phyloP scores from a whole-genome alignment of 176 grass and related monocot genomes.

The Phoenix roebelenii region DNA sequence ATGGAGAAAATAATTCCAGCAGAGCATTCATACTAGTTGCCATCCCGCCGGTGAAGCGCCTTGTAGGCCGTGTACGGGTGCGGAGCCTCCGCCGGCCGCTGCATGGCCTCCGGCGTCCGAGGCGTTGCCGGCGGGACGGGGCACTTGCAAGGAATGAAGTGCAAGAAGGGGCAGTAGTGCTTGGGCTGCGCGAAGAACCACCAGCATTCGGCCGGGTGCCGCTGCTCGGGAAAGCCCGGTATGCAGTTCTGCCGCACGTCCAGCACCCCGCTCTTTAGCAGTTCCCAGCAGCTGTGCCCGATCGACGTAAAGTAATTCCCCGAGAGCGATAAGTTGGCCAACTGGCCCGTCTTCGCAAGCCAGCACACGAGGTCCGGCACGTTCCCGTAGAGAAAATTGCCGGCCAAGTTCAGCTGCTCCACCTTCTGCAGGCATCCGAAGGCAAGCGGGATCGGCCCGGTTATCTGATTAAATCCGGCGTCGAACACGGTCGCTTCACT shows the following conservation, averaged over 20 bases:
- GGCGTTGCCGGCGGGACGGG: no score
- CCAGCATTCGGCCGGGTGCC: not conserved
- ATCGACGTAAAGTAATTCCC: slow-evolving; percentile 19
- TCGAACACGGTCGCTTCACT: slow-evolving; percentile 78
- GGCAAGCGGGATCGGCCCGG: slow-evolving; percentile 66
- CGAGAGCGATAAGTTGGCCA: slow-evolving; percentile 17
- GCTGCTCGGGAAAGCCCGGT: not conserved
- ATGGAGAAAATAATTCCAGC: no score
- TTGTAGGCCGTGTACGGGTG: no score
- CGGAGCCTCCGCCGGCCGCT: no score
- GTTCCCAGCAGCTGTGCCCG: slow-evolving; percentile 1
- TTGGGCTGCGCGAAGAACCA: not conserved
- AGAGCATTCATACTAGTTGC: no score
- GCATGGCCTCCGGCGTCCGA: no score
- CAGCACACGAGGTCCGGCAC: slow-evolving; percentile 72
- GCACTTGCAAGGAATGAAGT: no score
- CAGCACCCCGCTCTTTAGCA: slow-evolving; percentile 3
- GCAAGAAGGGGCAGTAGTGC: no score
- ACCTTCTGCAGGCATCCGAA: slow-evolving; percentile 64
- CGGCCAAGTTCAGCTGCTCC: slow-evolving; percentile 72
- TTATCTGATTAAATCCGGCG: slow-evolving; percentile 75
- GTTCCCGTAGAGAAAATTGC: slow-evolving; percentile 64
- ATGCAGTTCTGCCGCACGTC: slow-evolving; percentile 21
- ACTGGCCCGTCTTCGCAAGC: slow-evolving; percentile 32
- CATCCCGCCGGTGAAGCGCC: no score